A percentile compares a stretch with the other conserved stretches of the same genome.
Conservation (phyloP, 345 rosid genomes). For the Crucihimalaya himalaica region DNA sequence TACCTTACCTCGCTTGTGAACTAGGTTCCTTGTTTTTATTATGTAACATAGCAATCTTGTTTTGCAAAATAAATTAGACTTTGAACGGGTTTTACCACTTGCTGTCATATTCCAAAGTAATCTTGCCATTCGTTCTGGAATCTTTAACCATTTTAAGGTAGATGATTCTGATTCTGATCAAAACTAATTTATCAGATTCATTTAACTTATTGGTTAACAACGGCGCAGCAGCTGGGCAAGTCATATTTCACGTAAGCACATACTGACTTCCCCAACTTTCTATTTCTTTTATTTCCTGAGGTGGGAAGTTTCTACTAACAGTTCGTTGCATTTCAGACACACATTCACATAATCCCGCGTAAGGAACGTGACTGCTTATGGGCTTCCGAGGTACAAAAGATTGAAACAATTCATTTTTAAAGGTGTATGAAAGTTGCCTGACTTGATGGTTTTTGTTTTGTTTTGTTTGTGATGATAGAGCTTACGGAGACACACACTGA, state of each 20-base stretch:
- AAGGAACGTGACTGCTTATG: slow-evolving; percentile 80
- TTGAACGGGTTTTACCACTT: background rate
- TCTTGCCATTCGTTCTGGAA: background rate
- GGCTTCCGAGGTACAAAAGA: slow-evolving; percentile 75
- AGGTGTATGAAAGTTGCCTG: background rate
- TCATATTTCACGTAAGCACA: slow-evolving; percentile 79
- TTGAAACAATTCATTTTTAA: background rate
- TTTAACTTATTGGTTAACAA: slow-evolving; percentile 92
- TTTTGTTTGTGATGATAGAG: slow-evolving; percentile 51
- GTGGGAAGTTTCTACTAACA: slow-evolving; percentile 3
- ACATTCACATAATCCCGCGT: slow-evolving; percentile 93
- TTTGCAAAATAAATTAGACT: background rate
- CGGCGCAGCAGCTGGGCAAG: slow-evolving; percentile 97
- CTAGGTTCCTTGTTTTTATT: background rate
- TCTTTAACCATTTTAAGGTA: slow-evolving; percentile 1
- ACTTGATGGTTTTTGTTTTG: background rate
- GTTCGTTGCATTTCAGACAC: slow-evolving; percentile 59
- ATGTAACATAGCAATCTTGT: background rate
- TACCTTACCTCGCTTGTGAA: slow-evolving; percentile 4
- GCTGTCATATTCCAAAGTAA: background rate
- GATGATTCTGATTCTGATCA: slow-evolving; percentile 3
- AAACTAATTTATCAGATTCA: slow-evolving; percentile 60
- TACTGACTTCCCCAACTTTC: background rate
- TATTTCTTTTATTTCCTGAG: slow-evolving; percentile 2
- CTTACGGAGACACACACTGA: slow-evolving; percentile 54